Evolutionary conservation across 208 protist species (phyloP), one percentile per base, ranked within the genome.

Genomic region (Wallacemonas sp.): DNA sequence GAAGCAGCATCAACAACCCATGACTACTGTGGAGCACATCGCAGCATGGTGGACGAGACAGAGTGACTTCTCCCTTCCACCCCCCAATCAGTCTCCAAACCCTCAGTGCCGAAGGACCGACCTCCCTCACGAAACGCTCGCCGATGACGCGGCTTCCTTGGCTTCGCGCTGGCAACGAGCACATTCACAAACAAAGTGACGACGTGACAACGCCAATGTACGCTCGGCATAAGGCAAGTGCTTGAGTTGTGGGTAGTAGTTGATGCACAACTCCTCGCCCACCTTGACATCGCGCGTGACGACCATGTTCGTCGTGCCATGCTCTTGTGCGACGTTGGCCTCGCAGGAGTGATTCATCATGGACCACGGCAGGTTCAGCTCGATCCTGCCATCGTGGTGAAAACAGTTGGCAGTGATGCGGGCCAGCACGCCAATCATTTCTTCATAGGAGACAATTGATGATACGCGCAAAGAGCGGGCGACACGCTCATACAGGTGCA

Each of bases 271-370:
- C 63, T 92, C 81, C 67, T 89, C 83, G 0, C 79, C 85, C 22
- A 63, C 53, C 33, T 27, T 29, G 15, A 94, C 78, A 48, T 73
- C 70, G 26, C 71, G 71, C 26, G 72, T 84, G 24, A 83, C 80
- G 48, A 82, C 68, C 39, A 92, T 60, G 19, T 63, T 76, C 6
- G 78, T 79, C 17, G 76, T 82, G 37, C 33, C 60, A 38, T 21
- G 34, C 46, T 89, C 75, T 65, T 89, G 82, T 26, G 78, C 83
- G 10, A 83, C 75, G 71, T 91, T 92, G 4, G 89, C 79, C n/a
- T 67, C 79, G 60, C 89, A 95, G 44, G 82, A 84, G 66, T 95
- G 89, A 62, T 95, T 92, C 24, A 95, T 60, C 79, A 95, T 86
- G 24, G 86, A 76, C 12, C 83, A 76, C 6, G 84, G 64, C 48